A percentile compares a stretch with the other conserved stretches of the same genome.
Evolutionary conservation across 345 rosid species (phyloP).

Genomic region (Combretum micranthum): DNA sequence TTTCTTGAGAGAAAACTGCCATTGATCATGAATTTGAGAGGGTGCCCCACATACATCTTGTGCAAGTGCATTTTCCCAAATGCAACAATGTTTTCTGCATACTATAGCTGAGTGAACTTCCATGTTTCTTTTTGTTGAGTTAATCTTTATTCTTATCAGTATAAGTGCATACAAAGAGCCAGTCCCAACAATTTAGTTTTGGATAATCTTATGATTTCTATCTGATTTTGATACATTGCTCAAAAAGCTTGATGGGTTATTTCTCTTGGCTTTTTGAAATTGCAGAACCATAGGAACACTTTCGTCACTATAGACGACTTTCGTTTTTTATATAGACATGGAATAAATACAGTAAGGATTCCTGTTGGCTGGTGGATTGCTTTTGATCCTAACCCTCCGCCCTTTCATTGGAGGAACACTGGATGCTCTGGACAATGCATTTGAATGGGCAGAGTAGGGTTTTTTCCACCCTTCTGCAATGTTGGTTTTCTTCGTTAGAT

Average conservation of each 20-base stretch:
- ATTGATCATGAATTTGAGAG: no score
- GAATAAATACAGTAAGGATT: slow-evolving; percentile 64
- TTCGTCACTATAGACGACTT: slow-evolving; percentile 57
- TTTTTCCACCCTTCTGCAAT: slow-evolving; percentile 8
- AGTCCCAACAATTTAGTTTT: no score
- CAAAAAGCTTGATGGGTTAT: neutral
- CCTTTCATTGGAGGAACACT: slow-evolving; percentile 58
- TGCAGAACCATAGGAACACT: slow-evolving; percentile 55
- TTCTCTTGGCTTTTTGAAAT: slow-evolving; percentile 2
- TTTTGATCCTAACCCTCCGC: slow-evolving; percentile 64
- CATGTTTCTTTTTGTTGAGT: no score
- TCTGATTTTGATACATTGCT: neutral
- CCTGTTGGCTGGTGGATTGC: slow-evolving; percentile 90
- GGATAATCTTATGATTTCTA: no score
- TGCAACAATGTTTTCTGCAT: no score
- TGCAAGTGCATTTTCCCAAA: no score
- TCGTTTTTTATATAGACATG: slow-evolving; percentile 46
- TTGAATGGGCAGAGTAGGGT: slow-evolving; percentile 69
- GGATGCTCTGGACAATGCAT: slow-evolving; percentile 66
- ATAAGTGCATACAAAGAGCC: no score
- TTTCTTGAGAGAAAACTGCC: no score
- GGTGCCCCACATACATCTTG: no score
- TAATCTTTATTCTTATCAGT: no score
- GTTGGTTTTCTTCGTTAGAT: neutral
- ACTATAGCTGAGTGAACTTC: no score